Percentiles rank a stretch among this genome's conserved stretches.
Conservation (phyloP, 2,329 filamentous ascomycete species). For the Phaeosphaeria sp. region DNA sequence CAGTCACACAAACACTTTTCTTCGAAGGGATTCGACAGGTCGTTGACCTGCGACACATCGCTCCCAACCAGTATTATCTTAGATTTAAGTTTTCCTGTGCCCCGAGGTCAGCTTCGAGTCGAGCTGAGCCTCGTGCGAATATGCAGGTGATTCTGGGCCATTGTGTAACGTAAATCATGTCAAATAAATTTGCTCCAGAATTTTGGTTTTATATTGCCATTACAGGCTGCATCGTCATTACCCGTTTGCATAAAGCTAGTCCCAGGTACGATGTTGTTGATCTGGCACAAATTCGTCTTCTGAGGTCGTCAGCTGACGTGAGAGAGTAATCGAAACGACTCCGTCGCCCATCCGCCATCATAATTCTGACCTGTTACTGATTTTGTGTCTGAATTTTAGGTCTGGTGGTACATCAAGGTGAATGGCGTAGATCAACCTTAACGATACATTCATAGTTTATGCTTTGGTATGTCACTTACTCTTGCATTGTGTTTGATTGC, state of each 20-base stretch:
- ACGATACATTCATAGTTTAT: not conserved
- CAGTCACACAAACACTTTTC: not conserved
- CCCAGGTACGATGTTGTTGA: too few relatives aligned
- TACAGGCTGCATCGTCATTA: not conserved
- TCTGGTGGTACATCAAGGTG: not conserved
- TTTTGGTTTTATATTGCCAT: not conserved
- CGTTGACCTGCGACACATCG: not conserved
- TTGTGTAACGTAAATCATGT: not conserved
- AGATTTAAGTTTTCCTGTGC: not conserved
- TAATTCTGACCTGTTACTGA: not conserved
- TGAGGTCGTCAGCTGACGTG: too few relatives aligned
- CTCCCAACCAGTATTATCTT: not conserved
- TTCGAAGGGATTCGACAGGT: not conserved
- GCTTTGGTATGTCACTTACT: not conserved
- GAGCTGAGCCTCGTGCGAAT: not conserved
- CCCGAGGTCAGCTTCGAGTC: not conserved
- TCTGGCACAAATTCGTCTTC: too few relatives aligned
- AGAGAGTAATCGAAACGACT: too few relatives aligned
- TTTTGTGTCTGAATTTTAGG: not conserved
- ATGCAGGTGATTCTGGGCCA: too few relatives aligned
- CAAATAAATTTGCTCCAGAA: not conserved
- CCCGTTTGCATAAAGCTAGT: not conserved
- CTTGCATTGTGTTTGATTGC: not conserved
- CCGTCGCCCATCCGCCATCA: too few relatives aligned
- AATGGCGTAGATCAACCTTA: not conserved